phyloP scores from a whole-genome alignment of 2,329 filamentous ascomycete species.

The Tolypocladium cylindrosporum region DNA sequence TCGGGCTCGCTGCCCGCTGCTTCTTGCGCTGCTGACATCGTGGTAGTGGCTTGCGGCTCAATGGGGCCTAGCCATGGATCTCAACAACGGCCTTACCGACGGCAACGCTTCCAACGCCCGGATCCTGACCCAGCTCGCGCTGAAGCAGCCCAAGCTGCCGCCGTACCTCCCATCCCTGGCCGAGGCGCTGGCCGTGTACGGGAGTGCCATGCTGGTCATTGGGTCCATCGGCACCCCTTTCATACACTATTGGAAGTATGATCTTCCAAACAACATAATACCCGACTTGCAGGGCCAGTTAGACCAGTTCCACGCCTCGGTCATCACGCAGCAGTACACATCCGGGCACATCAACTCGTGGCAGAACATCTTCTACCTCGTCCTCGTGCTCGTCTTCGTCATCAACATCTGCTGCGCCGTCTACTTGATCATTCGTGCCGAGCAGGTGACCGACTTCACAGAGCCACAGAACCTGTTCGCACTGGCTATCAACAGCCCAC shows the following conservation, averaged over 20 bases:
- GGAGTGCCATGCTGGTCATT: conserved; percentile 55
- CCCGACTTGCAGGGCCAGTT: conserved; percentile 27
- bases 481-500: conserved; percentile 53
- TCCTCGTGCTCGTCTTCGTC: conserved; percentile 55
- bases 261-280: conserved; percentile 21
- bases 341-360: conserved; percentile 51
- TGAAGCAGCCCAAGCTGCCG: conserved; percentile 30
- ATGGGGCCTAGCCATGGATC: conserved; percentile 45
- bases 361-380: conserved; percentile 57
- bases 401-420: conserved; percentile 56
- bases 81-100: conserved; percentile 44
- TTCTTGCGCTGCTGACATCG: conserved; percentile 1
- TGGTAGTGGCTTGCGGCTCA: conserved; percentile 34
- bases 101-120: conserved; percentile 49
- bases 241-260: conserved; percentile 42
- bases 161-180: conserved; percentile 54
- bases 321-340: conserved; percentile 59
- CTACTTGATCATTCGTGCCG: conserved; percentile 45
- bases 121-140: conserved; percentile 43
- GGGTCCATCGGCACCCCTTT: conserved; percentile 51
- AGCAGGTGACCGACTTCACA: conserved; percentile 67
- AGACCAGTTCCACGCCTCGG: conserved; percentile 52
- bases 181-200: conserved; percentile 63
- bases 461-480: conserved; percentile 69
- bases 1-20: neutral